Conservation (phyloP, 257 asterid species). For the Solanum appendiculatum region DNA sequence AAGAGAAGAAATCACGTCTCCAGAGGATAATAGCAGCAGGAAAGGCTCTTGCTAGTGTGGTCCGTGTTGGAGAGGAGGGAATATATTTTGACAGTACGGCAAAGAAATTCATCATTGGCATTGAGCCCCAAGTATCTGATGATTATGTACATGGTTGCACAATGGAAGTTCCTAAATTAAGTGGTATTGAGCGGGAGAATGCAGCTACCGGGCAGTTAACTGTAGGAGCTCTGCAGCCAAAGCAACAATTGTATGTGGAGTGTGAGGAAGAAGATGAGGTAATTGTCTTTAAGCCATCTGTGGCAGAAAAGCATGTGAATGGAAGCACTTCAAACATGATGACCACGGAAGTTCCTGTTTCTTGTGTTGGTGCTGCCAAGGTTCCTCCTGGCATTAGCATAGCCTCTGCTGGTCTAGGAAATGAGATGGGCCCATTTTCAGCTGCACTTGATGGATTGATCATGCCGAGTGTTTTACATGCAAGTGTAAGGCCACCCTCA, state of each 20-base stretch:
- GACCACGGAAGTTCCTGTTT: slow-evolving; percentile 5
- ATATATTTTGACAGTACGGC: slow-evolving; percentile 49
- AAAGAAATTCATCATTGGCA: slow-evolving; percentile 63
- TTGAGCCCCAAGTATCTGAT: slow-evolving; percentile 48
- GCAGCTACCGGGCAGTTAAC: slow-evolving; percentile 14
- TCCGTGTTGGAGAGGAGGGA: slow-evolving; percentile 51
- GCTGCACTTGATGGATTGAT: slow-evolving; percentile 29
- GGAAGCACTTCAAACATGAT: slow-evolving; percentile 24
- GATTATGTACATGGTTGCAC: slow-evolving; percentile 24
- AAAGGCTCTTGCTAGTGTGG: slow-evolving; percentile 68
- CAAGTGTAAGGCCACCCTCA: slow-evolving; percentile 23
- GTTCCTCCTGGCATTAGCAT: slow-evolving; percentile 20
- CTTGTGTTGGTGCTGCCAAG: not conserved
- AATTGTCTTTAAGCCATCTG: slow-evolving; percentile 74
- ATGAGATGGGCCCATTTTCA: slow-evolving; percentile 26
- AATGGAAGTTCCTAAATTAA: slow-evolving; percentile 22
- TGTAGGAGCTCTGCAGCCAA: slow-evolving; percentile 16
- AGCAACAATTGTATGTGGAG: slow-evolving; percentile 26
- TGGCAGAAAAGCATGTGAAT: slow-evolving; percentile 47
- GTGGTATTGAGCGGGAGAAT: slow-evolving; percentile 11
- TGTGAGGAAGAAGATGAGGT: slow-evolving; percentile 83
- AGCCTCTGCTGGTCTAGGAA: slow-evolving; percentile 18
- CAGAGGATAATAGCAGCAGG: slow-evolving; percentile 90
- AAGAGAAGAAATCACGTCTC: slow-evolving; percentile 52
- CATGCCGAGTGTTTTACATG: slow-evolving; percentile 23